Conservation (phyloP, 352 stramenopile species). For the Pythium aristosporum region DNA sequence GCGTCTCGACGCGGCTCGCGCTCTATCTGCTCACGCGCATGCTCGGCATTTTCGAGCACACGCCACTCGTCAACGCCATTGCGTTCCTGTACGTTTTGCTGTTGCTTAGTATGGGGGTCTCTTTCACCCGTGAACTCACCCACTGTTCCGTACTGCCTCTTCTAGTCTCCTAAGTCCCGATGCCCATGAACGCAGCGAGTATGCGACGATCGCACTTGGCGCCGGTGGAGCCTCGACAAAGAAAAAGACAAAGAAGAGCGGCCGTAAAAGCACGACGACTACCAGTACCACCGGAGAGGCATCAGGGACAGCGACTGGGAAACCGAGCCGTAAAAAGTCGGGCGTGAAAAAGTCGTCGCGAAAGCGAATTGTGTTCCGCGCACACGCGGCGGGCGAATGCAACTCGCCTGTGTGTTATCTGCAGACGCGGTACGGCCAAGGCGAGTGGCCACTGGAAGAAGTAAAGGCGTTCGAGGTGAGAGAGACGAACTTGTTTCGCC, state of each 20-base stretch:
- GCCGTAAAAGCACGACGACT: conserved; percentile 1
- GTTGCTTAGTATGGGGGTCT: not conserved
- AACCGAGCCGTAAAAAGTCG: conserved; percentile 30
- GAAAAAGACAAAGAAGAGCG: conserved; percentile 18
- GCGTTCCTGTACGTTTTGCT: conserved; percentile 55
- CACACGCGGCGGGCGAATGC: conserved; percentile 50
- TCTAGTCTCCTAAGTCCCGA: conserved; percentile 58
- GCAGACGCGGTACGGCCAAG: conserved; percentile 71
- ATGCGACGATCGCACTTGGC: conserved; percentile 58
- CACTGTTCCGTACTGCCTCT: not conserved
- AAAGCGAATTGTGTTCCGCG: conserved; percentile 41
- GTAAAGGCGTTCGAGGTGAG: conserved; percentile 50
- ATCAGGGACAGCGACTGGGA: conserved; percentile 5
- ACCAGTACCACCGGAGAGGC: not conserved
- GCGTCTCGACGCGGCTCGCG: conserved; percentile 73
- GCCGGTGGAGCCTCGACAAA: conserved; percentile 27
- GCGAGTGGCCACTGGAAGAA: conserved; percentile 77
- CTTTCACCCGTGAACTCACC: not conserved
- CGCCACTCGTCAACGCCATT: conserved; percentile 80
- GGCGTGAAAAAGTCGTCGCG: conserved; percentile 18
- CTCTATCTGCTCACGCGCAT: conserved; percentile 76
- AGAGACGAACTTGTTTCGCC: conserved; percentile 54
- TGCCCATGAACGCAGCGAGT: conserved; percentile 54
- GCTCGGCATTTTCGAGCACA: conserved; percentile 73
- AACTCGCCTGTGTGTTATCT: conserved; percentile 75